These are phyloP conservation scores for peach (Prunus persica) DNA, from an alignment of 306 rosid species.

Conservation along the genomic window Prunus_persica_NCBIv2 NC_034010.1:18675001-18675500, in stretches of 20 bases:
- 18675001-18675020: too few species aligned
- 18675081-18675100: constrained; percentile 99
- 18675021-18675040: not conserved
- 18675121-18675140: constrained; percentile 92
- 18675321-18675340: not conserved
- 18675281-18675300: not conserved
- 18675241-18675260: not conserved
- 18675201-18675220: constrained; percentile 29
- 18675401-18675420: not conserved
- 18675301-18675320: not conserved
- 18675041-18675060: constrained; percentile 68
- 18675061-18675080: constrained; percentile 95
- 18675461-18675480: constrained; percentile 85
- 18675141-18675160: constrained; percentile 98
- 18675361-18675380: not conserved
- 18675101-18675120: constrained; percentile 97
- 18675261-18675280: not conserved
- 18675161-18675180: constrained; percentile 99
- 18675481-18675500: constrained; percentile 68
- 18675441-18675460: constrained; percentile 17
- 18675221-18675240: not conserved
- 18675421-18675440: not conserved
- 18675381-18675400: not conserved
- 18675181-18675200: constrained; percentile 90
- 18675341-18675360: not conserved